Base-by-base conservation (phyloP, 495 filamentous ascomycete genomes). In the Neurospora tetraspora region DNA sequence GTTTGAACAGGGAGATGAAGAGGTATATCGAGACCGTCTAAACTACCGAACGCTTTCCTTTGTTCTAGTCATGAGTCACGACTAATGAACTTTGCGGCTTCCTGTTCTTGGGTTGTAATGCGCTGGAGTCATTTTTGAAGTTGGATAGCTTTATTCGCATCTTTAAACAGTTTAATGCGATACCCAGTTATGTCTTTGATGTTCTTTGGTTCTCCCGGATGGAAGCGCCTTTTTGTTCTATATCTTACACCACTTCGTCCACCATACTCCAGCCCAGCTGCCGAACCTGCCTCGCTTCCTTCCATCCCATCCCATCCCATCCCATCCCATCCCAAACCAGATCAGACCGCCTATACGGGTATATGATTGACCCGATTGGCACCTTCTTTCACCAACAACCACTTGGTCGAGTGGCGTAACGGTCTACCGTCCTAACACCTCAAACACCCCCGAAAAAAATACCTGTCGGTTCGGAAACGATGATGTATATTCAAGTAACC, bases 1-100 rank as follows among this genome's bases (percentile, higher is more conserved):
- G 14, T 43, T 2, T 4, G 36, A 37, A 9, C 75, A 89, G 87
- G 86, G 88, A 92, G 77, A 80, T 94, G 69, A 88, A 83, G 78
- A 80, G 92, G 71, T 93, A 93, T 77, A 90, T 93, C 65, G 91
- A 94, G 80, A 91, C 87, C 5, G 90, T 94, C 14, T 93, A 76
- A 71, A 8, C 18, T 0, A 23, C 4, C 2, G 27, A 34, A 18
- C 12, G 0, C 14, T 61, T 61, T 61, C 53, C 27, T 65, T 65
- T 34, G 27, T 65, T 65, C 18, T 18, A 36, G 23, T 9, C 53
- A 65, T 4, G 27, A 9, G 2, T 36, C 7, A 65, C 6, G 27
- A 34, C 27, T 34, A 14, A 31, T 65, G 11, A 7, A 6, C 11
- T 14, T 3, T 7, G 1, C 5, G 20, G 23, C 53, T 65, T 65